Base-by-base conservation (phyloP, 306 rosid genomes). In the Cucurbita maxima region DNA sequence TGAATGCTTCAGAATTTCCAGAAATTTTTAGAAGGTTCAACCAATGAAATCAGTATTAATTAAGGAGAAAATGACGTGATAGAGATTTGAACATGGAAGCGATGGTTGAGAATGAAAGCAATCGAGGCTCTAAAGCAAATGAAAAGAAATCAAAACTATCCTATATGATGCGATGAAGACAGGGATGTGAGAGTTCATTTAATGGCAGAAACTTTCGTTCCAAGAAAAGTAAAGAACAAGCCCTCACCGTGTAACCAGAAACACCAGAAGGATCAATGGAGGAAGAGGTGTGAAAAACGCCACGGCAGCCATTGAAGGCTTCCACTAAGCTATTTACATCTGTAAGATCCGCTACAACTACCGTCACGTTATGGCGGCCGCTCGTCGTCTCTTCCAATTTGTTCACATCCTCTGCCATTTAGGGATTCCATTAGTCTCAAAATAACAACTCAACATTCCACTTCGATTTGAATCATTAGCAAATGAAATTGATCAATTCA, bases 201-300 rank as follows among this genome's bases (percentile, higher is more conserved):
- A 34, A 34, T 59, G 7, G 67, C 67, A 59, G n/a, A 5, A 59
- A 34, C 1, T 14, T 34, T 14, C 54, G 1, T 22, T 22, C 44
- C 10, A 59, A 13, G 10, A 59, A 58, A 11, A 30, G 64, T 4
- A 36, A 36, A 16, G 47, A 16, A 62, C 9, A 36, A 15, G 20
- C 45, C 67, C 68, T 13, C 55, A 93, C 98, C 0, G 97, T 86
- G 77, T 94, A 94, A 25, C 99, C 99, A 38, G 99, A 94, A 9
- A 94, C 85, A 47, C 97, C 99, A 8, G 94, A 87, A 14, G 96
- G 99, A 76, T 94, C 99, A 4, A 83, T 77, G 47, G 86, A 89
- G 0, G 96, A 82, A 62, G 99, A 82, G 83, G 96, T 91, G 72
- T 94, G 99, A 67, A 94, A 88, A 0, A 90, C 84, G 77, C 95